These are phyloP conservation scores for Guillardia theta DNA, from an alignment of 78 protist species.

Conservation along the genomic window DNA sequence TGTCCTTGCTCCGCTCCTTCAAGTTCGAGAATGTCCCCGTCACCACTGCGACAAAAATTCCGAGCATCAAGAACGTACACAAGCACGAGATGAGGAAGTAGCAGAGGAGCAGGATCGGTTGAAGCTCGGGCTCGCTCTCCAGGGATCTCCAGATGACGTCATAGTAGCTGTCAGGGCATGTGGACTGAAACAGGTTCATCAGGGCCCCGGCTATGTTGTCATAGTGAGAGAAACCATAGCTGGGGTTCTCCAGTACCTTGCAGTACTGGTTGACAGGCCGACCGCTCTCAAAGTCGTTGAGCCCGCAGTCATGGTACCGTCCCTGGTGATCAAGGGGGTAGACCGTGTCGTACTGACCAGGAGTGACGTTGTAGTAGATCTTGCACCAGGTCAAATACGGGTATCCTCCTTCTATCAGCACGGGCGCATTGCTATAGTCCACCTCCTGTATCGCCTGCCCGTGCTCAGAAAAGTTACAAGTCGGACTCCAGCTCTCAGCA, in stretches of 20 bases:
- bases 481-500: background rate
- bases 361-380: background rate
- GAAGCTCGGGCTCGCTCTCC: background rate
- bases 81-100: background rate
- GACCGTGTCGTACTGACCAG: background rate
- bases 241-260: background rate
- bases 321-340: background rate
- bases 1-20: background rate
- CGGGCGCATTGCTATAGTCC: background rate
- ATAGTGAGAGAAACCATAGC: background rate
- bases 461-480: background rate
- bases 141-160: background rate
- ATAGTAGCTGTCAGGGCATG: background rate
- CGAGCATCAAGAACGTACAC: background rate
- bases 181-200: background rate
- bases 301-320: background rate
- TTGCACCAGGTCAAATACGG: background rate
- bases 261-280: background rate
- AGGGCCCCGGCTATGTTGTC: background rate
- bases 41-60: background rate
- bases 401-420: background rate
- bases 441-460: background rate
- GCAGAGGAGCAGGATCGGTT: background rate
- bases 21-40: background rate
- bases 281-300: background rate